A percentile compares a stretch with the other conserved stretches of the same genome.
Evolutionary conservation across 352 stramenopile species (phyloP).

Genomic region (Globisporangium uncinulatum): DNA sequence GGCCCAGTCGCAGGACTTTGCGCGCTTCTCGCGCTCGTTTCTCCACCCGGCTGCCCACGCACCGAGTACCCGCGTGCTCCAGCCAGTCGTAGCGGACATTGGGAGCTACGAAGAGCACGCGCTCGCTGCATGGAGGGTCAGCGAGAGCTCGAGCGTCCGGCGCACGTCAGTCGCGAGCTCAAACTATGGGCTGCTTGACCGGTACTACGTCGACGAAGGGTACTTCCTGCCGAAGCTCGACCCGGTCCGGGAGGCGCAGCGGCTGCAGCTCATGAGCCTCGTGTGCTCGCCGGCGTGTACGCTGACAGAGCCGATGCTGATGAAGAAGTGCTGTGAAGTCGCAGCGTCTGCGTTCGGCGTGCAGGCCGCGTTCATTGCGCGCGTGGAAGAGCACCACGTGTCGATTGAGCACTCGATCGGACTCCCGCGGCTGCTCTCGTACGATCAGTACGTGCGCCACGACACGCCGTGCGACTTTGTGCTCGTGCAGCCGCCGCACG

Average conservation of each 20-base stretch:
- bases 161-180: conserved; percentile 51
- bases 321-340: conserved; percentile 51
- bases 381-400: conserved; percentile 40
- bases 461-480: conserved; percentile 60
- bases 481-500: conserved; percentile 30
- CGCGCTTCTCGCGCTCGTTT: conserved; percentile 30
- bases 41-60: conserved; percentile 26
- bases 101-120: conserved; percentile 36
- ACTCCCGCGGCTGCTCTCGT: conserved; percentile 19
- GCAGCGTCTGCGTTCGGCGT: conserved; percentile 40
- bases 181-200: conserved; percentile 39
- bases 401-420: conserved; percentile 47
- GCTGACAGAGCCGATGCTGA: conserved; percentile 46
- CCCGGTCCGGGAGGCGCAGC: conserved; percentile 26
- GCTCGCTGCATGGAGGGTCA: conserved; percentile 14
- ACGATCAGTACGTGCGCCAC: conserved; percentile 28
- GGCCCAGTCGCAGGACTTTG: neutral
- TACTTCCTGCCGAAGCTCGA: conserved; percentile 44
- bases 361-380: conserved; percentile 42
- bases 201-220: conserved; percentile 33
- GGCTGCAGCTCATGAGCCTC: conserved; percentile 41
- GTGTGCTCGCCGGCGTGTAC: conserved; percentile 55
- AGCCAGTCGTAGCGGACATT: conserved; percentile 28
- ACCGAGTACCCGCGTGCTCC: conserved; percentile 4
- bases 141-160: conserved; percentile 26